phyloP scores from a whole-genome alignment of 306 rosid species.

The Trichosanthes cucumerina region DNA sequence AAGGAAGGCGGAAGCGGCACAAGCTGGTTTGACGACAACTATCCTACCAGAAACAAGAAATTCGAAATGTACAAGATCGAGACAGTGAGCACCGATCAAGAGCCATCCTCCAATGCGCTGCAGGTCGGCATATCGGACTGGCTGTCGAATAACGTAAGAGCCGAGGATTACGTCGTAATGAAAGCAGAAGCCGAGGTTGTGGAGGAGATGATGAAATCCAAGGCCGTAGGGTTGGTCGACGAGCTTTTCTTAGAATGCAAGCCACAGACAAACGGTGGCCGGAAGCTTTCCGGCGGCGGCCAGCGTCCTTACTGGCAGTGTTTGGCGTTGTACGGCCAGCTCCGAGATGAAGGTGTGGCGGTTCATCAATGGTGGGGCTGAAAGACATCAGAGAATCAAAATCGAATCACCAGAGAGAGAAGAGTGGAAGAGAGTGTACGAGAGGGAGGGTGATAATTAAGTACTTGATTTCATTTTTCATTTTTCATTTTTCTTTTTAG shows the following conservation, averaged over 20 bases:
- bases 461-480: not conserved
- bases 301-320: constrained; percentile 79
- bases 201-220: constrained; percentile 54
- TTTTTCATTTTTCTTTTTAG: not conserved
- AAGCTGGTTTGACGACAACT: constrained; percentile 40
- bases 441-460: not conserved
- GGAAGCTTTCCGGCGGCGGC: constrained; percentile 15
- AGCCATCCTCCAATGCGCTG: not conserved
- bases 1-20: constrained; percentile 40
- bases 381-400: not conserved
- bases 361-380: constrained; percentile 96
- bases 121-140: constrained; percentile 51
- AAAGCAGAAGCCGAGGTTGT: constrained; percentile 74
- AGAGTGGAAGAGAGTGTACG: not conserved
- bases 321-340: constrained; percentile 63
- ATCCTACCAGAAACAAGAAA: constrained; percentile 55
- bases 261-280: constrained; percentile 20
- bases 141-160: constrained; percentile 51
- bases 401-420: not conserved
- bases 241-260: constrained; percentile 89
- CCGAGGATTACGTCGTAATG: constrained; percentile 82
- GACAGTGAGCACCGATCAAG: constrained; percentile 24
- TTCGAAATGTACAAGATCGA: constrained; percentile 60
- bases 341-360: constrained; percentile 79
- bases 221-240: constrained; percentile 43